Conservation (phyloP, 2,329 filamentous ascomycete species). For the Alternaria metachromatica region DNA sequence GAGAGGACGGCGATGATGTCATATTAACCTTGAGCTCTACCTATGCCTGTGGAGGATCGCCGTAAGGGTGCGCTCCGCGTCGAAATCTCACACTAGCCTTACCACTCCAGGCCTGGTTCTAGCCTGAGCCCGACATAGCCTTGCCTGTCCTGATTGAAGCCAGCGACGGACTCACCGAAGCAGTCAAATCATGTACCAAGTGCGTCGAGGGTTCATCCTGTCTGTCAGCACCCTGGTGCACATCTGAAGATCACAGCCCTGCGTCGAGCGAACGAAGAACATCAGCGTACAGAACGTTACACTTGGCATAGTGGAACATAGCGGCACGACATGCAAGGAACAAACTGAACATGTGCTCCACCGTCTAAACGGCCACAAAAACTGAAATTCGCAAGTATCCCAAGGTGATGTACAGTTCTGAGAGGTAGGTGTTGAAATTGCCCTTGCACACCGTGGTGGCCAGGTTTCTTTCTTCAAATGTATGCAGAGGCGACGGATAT, state of each 20-base stretch:
- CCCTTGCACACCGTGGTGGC: not conserved
- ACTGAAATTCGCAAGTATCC: not conserved
- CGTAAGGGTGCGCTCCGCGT: slow-evolving; percentile 13
- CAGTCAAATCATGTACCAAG: slow-evolving; percentile 1
- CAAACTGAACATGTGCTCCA: not conserved
- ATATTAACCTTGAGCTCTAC: slow-evolving; percentile 13
- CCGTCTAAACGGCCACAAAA: not conserved
- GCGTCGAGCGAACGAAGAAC: not conserved
- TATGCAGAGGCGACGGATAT: not conserved
- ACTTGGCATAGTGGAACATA: not conserved
- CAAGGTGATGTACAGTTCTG: not conserved
- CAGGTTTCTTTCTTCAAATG: not conserved
- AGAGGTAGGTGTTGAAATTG: not conserved
- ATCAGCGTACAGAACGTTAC: not conserved
- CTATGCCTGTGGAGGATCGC: slow-evolving; percentile 21
- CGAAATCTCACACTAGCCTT: slow-evolving; percentile 7
- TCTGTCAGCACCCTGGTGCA: slow-evolving; percentile 3
- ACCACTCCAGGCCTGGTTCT: slow-evolving; percentile 10
- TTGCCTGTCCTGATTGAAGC: not conserved
- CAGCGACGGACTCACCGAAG: slow-evolving; percentile 2
- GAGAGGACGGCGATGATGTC: slow-evolving; percentile 39
- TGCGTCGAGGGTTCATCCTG: not conserved
- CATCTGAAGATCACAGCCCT: slow-evolving; percentile 2
- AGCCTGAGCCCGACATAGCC: slow-evolving; percentile 18
- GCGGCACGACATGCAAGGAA: not conserved